These are phyloP conservation scores for Sclerotinia nivalis DNA, from an alignment of 2,329 filamentous ascomycete genomes.

Conservation along the genomic window DNA sequence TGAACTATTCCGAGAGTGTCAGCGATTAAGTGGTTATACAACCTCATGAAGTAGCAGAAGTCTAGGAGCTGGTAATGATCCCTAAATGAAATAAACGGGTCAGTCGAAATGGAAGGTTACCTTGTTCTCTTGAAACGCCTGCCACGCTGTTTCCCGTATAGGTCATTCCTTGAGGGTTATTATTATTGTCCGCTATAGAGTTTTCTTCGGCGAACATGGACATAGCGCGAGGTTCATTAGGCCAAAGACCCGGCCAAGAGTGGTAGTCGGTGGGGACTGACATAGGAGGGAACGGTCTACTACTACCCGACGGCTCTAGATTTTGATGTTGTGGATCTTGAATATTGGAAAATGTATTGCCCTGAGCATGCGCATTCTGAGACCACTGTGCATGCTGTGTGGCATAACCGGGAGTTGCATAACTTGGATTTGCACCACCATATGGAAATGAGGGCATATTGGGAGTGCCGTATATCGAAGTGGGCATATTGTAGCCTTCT, in stretches of 20 bases:
- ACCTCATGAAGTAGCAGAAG: neutral
- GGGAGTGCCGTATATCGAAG: neutral
- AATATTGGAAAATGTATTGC: neutral
- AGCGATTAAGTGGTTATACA: neutral
- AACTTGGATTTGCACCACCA: neutral
- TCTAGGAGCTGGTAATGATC: neutral
- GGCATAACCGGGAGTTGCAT: neutral
- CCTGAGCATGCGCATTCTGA: neutral
- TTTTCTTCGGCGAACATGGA: neutral
- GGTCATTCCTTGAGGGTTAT: neutral
- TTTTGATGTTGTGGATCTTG: slow-evolving; percentile 1
- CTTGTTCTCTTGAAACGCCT: neutral
- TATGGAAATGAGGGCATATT: neutral
- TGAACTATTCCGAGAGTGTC: slow-evolving; percentile 5
- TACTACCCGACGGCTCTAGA: neutral
- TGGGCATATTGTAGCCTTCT: neutral
- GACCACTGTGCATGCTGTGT: slow-evolving; percentile 6
- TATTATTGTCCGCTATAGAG: neutral
- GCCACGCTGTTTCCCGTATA: neutral
- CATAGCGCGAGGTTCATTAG: neutral
- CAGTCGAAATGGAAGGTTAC: neutral
- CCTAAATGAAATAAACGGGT: neutral
- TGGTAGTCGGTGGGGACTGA: neutral
- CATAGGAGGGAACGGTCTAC: slow-evolving; percentile 8
- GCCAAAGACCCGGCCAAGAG: slow-evolving; percentile 2